Evolutionary conservation across 768 basidiomycete species (phyloP).

Genomic region (Tricholoma furcatifolium): DNA sequence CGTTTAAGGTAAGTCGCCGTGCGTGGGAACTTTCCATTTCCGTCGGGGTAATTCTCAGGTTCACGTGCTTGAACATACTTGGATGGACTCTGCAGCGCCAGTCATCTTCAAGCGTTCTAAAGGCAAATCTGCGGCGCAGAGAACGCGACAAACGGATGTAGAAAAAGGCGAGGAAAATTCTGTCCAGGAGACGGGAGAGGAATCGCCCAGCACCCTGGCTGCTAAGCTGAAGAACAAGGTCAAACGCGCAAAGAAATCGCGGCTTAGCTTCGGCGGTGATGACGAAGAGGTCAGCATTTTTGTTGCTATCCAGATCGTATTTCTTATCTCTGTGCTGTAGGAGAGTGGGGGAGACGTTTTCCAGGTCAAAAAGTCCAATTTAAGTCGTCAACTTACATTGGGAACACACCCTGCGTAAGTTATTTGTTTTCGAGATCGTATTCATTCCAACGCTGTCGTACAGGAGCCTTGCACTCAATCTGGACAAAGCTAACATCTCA

Average conservation of each 20-base stretch:
- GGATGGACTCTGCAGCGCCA: constrained; percentile 42
- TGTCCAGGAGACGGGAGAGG: constrained; percentile 32
- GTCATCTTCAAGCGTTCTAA: constrained; percentile 52
- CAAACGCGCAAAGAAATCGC: constrained; percentile 65
- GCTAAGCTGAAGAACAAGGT: constrained; percentile 70
- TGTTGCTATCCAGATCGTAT: constrained; percentile 11
- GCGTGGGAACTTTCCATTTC: constrained; percentile 40
- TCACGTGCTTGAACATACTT: constrained; percentile 30
- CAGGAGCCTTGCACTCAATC: constrained; percentile 44
- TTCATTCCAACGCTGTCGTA: constrained; percentile 9
- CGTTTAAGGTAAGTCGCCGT: constrained; percentile 29
- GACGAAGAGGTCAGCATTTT: constrained; percentile 54
- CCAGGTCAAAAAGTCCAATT: constrained; percentile 76
- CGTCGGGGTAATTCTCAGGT: constrained; percentile 26
- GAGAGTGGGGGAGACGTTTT: constrained; percentile 64
- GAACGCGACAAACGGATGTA: constrained; percentile 41
- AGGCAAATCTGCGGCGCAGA: constrained; percentile 34
- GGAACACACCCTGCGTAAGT: constrained; percentile 54
- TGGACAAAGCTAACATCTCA: constrained; percentile 59
- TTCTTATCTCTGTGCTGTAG: constrained; percentile 37
- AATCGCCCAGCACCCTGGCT: constrained; percentile 61
- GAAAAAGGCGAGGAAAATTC: constrained; percentile 27
- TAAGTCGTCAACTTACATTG: constrained; percentile 65
- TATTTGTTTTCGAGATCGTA: constrained; percentile 2
- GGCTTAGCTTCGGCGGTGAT: constrained; percentile 75